Evolutionary conservation across 2,329 filamentous ascomycete species (phyloP).

Genomic region (Cladosporium sp.): DNA sequence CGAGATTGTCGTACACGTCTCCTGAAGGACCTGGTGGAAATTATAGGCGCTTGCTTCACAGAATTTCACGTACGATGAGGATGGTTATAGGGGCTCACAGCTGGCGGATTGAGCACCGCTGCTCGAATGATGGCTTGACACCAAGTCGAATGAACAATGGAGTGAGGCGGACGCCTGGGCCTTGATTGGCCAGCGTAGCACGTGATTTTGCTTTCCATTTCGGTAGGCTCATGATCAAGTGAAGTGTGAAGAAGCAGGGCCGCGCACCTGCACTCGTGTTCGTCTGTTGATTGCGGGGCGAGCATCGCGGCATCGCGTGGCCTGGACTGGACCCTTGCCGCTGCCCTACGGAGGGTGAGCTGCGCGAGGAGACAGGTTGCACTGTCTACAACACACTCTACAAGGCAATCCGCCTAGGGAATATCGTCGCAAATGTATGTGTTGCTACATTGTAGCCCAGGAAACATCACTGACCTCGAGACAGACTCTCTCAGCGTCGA

Average conservation of each 20-base stretch:
- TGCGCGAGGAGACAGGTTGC: slow-evolving; percentile 9
- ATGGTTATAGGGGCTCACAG: not conserved
- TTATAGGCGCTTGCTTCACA: slow-evolving; percentile 8
- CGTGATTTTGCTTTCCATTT: not conserved
- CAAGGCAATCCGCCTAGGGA: not conserved
- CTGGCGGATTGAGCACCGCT: too few relatives aligned
- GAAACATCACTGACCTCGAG: not conserved
- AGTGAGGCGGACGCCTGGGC: not conserved
- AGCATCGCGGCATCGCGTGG: not conserved
- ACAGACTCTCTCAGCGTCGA: not conserved
- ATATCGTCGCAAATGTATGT: not conserved
- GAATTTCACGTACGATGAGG: not conserved
- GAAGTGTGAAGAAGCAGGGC: slow-evolving; percentile 5
- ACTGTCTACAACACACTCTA: not conserved
- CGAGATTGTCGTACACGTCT: not conserved
- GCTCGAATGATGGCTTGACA: not conserved
- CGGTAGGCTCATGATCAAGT: not conserved
- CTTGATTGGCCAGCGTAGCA: not conserved
- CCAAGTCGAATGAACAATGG: not conserved
- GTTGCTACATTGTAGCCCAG: too few relatives aligned
- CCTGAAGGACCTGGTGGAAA: not conserved
- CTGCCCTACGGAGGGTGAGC: not conserved
- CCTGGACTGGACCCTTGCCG: not conserved
- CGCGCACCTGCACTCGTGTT: not conserved
- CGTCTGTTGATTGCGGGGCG: slow-evolving; percentile 3